Evolutionary conservation across 192 early-diverging fungal species (phyloP).

Genomic region (Backusella mclennaniae): DNA sequence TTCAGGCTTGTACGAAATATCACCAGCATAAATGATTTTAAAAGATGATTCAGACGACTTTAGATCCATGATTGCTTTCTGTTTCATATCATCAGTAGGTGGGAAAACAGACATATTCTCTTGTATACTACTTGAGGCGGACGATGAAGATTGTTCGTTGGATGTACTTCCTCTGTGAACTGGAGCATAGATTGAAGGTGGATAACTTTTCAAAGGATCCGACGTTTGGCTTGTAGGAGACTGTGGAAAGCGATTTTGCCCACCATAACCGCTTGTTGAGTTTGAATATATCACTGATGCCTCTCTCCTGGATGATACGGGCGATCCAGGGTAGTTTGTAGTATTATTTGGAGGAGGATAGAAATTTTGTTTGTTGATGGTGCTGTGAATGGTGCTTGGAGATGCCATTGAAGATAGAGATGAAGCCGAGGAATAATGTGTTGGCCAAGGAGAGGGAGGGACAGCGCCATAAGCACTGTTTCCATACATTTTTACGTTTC

Average conservation of each 20-base stretch:
- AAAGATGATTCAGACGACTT: not conserved
- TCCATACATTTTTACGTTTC: not conserved
- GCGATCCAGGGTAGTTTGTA: not conserved
- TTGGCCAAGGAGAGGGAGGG: not conserved
- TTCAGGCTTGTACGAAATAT: constrained; percentile 15
- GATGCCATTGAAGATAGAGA: not conserved
- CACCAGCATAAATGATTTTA: constrained; percentile 28
- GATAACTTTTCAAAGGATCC: not conserved
- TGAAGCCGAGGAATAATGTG: not conserved
- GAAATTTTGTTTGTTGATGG: not conserved
- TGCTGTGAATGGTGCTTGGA: not conserved
- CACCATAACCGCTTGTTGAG: not conserved
- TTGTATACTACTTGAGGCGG: not conserved
- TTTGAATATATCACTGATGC: not conserved
- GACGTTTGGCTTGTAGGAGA: not conserved
- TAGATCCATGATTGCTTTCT: constrained; percentile 1
- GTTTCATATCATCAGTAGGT: constrained; percentile 7
- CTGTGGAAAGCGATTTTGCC: not conserved
- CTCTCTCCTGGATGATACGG: not conserved
- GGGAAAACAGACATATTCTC: constrained; percentile 3
- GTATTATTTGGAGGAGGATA: not conserved
- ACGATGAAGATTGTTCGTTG: not conserved
- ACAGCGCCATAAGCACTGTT: not conserved
- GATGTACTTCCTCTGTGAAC: not conserved
- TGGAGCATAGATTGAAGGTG: not conserved